Evolutionary conservation across 495 filamentous ascomycete species (phyloP).

Genomic region (Aspergillus panamensis): DNA sequence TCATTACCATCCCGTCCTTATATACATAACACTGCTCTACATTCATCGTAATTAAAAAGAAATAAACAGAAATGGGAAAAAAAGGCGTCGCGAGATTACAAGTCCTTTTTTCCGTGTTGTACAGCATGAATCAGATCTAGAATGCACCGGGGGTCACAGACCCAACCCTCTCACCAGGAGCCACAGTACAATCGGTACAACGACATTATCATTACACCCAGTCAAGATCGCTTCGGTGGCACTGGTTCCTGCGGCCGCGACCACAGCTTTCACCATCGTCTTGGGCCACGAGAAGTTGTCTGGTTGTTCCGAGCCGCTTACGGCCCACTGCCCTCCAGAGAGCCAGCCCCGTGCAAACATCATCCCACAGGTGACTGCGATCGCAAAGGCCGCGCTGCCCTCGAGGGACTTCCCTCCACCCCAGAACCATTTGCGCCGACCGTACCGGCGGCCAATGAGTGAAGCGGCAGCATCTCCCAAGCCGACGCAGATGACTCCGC

Average conservation of each 20-base stretch:
- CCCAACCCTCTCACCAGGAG: constrained; percentile 75
- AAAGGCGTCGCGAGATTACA: background rate
- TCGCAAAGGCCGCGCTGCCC: constrained; percentile 80
- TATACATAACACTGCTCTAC: background rate
- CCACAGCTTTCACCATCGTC: constrained; percentile 54
- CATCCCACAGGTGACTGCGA: constrained; percentile 73
- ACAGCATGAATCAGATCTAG: constrained; percentile 9
- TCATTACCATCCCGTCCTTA: background rate
- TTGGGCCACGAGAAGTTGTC: constrained; percentile 35
- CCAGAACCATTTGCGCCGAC: constrained; percentile 91
- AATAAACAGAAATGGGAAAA: background rate
- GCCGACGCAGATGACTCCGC: constrained; percentile 89
- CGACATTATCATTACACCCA: constrained; percentile 97
- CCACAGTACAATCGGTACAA: constrained; percentile 95
- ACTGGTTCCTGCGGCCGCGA: constrained; percentile 77
- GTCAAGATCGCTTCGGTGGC: constrained; percentile 93
- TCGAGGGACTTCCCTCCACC: constrained; percentile 93
- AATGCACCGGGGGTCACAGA: constrained; percentile 44
- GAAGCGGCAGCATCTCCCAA: constrained; percentile 96
- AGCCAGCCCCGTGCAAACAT: constrained; percentile 73
- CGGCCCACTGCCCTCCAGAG: constrained; percentile 64
- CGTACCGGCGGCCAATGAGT: constrained; percentile 82
- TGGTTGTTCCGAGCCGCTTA: constrained; percentile 27
- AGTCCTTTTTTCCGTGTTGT: constrained; percentile 8
- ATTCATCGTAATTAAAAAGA: background rate